Evolutionary conservation across 1,284 basidiomycete species (phyloP).

Genomic region (Cutaneotrichosporon sp.): DNA sequence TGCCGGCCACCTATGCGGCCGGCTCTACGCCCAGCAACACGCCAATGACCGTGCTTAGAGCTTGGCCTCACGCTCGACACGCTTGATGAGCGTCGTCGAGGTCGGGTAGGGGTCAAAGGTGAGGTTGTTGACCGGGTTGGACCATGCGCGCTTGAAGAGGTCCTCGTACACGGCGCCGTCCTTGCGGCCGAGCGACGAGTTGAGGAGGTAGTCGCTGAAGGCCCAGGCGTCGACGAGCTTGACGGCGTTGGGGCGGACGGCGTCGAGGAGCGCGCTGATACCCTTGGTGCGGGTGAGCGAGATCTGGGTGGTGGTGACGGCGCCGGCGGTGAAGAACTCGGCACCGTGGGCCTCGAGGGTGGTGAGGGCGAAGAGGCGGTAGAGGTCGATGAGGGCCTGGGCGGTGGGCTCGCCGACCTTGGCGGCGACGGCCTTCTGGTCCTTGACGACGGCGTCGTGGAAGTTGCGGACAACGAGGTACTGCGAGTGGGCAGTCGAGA

Average conservation of each 20-base stretch:
- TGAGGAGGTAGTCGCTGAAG: constrained; percentile 60
- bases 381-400: constrained; percentile 48
- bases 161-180: constrained; percentile 57
- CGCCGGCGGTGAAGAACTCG: constrained; percentile 57
- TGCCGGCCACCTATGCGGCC: neutral
- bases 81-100: constrained; percentile 20
- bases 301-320: constrained; percentile 46
- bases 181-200: constrained; percentile 59
- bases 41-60: constrained; percentile 4
- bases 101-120: constrained; percentile 25
- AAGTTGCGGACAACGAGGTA: constrained; percentile 29
- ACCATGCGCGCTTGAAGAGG: constrained; percentile 52
- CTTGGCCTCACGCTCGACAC: constrained; percentile 23
- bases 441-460: constrained; percentile 21
- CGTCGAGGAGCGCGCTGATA: constrained; percentile 17
- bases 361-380: constrained; percentile 54
- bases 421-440: constrained; percentile 14
- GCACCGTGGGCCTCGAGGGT: constrained; percentile 56
- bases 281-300: constrained; percentile 21
- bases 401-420: constrained; percentile 16
- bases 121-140: constrained; percentile 29
- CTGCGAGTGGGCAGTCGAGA: constrained; percentile 28
- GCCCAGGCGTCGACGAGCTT: constrained; percentile 59
- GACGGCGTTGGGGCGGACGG: constrained; percentile 25
- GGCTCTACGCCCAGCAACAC: neutral